phyloP scores from a whole-genome alignment of 495 filamentous ascomycete genomes.

The Hypoxylon fragiforme region DNA sequence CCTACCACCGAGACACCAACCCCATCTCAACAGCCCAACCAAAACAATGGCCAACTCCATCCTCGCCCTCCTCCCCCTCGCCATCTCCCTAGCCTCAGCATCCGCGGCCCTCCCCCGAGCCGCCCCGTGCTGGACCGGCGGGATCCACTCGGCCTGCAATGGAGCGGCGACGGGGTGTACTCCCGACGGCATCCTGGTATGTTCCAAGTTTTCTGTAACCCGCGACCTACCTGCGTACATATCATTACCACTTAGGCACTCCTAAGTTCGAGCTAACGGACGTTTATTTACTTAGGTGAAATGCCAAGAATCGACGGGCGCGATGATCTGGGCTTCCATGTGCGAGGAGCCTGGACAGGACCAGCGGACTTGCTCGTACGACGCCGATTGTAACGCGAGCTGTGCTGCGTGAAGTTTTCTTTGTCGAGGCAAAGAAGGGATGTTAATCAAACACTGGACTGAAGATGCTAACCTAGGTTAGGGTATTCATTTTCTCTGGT shows the following conservation, averaged over 20 bases:
- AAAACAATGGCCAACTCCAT: slow-evolving; percentile 20
- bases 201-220: background rate
- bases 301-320: slow-evolving; percentile 6
- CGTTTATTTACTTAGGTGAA: slow-evolving; percentile 8
- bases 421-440: background rate
- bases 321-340: slow-evolving; percentile 16
- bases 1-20: background rate
- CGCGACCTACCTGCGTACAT: background rate
- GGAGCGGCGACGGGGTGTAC: slow-evolving; percentile 15
- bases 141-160: slow-evolving; percentile 17
- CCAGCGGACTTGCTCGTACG: slow-evolving; percentile 13
- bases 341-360: slow-evolving; percentile 2
- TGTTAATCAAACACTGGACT: background rate
- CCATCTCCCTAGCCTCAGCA: slow-evolving; percentile 8
- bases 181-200: slow-evolving; percentile 22
- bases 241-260: too few species aligned
- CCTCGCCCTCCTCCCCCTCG: slow-evolving; percentile 9
- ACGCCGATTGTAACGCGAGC: slow-evolving; percentile 18
- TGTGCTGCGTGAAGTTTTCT: slow-evolving; percentile 11
- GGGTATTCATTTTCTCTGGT: too few species aligned
- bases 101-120: background rate
- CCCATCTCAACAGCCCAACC: background rate
- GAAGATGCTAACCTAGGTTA: too few species aligned
- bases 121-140: slow-evolving; percentile 15
- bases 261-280: background rate